phyloP scores from a whole-genome alignment of 805 yeast genomes.

The Pichia occidentalis region DNA sequence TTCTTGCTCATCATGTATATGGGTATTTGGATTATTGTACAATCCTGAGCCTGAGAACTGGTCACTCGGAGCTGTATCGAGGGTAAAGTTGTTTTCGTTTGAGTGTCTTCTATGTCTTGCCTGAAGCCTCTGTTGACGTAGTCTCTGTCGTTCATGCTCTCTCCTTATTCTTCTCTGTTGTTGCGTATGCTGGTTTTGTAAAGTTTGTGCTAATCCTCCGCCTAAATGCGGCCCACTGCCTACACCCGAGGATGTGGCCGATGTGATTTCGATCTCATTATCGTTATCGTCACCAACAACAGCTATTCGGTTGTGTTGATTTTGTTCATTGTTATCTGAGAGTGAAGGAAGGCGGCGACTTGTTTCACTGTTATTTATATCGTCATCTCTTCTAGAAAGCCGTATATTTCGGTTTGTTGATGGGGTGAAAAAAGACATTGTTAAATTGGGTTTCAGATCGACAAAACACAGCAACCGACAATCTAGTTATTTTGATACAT shows the following conservation, averaged over 20 bases:
- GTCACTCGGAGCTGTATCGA: no score
- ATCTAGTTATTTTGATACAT: no score
- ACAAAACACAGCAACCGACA: no score
- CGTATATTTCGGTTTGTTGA: no score
- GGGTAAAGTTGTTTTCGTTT: background rate
- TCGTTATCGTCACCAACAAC: background rate
- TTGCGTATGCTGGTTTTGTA: background rate
- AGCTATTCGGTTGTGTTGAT: background rate
- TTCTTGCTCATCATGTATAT: conserved; percentile 7
- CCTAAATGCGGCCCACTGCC: no score
- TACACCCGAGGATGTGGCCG: no score
- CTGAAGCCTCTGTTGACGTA: background rate
- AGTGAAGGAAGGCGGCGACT: no score
- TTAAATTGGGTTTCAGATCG: no score
- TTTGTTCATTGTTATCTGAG: background rate
- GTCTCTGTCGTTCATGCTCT: background rate
- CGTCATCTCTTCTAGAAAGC: no score
- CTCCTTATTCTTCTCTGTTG: background rate
- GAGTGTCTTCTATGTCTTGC: background rate
- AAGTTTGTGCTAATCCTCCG: background rate
- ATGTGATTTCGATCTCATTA: conserved; percentile 2
- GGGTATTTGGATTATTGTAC: conserved; percentile 7
- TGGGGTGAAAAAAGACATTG: no score
- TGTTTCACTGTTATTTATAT: no score
- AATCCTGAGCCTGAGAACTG: no score